Evolutionary conservation across 1,284 basidiomycete genomes (phyloP).

Genomic region (Malassezia nana): DNA sequence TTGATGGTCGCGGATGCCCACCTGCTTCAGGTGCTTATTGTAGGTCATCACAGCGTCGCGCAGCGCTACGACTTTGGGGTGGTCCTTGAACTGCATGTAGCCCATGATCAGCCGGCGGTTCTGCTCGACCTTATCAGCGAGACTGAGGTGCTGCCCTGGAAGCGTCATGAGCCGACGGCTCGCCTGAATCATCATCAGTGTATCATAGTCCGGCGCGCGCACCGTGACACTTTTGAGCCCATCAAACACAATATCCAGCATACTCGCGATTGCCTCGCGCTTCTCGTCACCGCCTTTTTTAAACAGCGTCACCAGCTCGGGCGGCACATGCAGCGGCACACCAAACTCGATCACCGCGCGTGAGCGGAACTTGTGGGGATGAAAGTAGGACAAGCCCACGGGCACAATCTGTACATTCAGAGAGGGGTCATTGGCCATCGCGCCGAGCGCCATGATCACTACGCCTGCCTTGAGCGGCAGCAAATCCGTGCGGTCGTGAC

Average conservation of each 20-base stretch:
- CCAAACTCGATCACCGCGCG: slow-evolving; percentile 86
- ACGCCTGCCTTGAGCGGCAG: slow-evolving; percentile 47
- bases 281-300: slow-evolving; percentile 80
- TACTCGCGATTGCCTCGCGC: slow-evolving; percentile 76
- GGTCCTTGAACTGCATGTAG: slow-evolving; percentile 81
- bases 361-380: slow-evolving; percentile 48
- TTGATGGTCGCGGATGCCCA: slow-evolving; percentile 97
- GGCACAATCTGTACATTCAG: slow-evolving; percentile 47
- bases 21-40: slow-evolving; percentile 77
- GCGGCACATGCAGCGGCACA: slow-evolving; percentile 74
- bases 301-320: slow-evolving; percentile 76
- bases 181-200: slow-evolving; percentile 95
- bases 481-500: slow-evolving; percentile 48
- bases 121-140: slow-evolving; percentile 92
- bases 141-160: slow-evolving; percentile 82
- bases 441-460: slow-evolving; percentile 49
- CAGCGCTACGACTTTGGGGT: slow-evolving; percentile 75
- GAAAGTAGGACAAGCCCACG: slow-evolving; percentile 48
- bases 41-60: slow-evolving; percentile 80
- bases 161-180: slow-evolving; percentile 86
- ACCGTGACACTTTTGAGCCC: slow-evolving; percentile 95
- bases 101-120: slow-evolving; percentile 91
- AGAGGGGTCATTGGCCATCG: slow-evolving; percentile 44
- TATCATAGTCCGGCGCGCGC: slow-evolving; percentile 92
- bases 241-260: slow-evolving; percentile 86